Base-by-base conservation (phyloP, 2,329 filamentous ascomycete genomes). In the Arthroderma uncinatum region DNA sequence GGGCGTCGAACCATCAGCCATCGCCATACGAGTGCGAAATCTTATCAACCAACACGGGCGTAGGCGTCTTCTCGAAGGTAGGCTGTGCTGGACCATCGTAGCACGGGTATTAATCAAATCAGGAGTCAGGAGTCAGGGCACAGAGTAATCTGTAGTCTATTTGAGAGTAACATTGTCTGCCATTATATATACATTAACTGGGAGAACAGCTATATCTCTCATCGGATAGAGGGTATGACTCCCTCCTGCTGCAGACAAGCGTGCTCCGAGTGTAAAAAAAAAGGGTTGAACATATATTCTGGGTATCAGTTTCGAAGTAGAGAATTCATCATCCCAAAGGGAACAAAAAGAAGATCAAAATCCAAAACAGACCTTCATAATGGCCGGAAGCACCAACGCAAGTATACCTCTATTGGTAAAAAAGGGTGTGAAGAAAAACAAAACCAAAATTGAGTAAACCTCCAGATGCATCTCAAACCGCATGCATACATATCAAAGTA, bases 101-200 rank as follows among this genome's bases (percentile, higher is more conserved):
- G 39, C 23, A 42, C 39, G 16, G 23, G 16, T 19, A 21, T 19
- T 42, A 9, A 10, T 19, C 39, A 7, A 2, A 42, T 42, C 6
- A n/a, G 39, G 10, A 21, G 39, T 42, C 16, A 3, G 16, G 2
- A n/a, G n/a, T 42, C 0, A 42, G 23, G 16, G 16, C 19, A 19
- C 36, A 39, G 36, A 16, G n/a, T 48, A 21, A 48, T 48, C 44
- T 5, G 33, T 34, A 25, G 44, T 48, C 44, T 48, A 48, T n/a
- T n/a, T 48, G 28, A 48, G 23, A 48, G 21, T 48, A 28, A n/a
- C 28, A 48, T 48, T 48, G 21, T 10, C 25, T 48, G 44, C 23
- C 44, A 48, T 14, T n/a, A n/a, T 48, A 48, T 48, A 48, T 48
- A 48, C 44, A 48, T 48, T 48, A 48, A n/a, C 10, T 25, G 42